Evolutionary conservation across 495 filamentous ascomycete genomes (phyloP), one percentile per base, ranked within the genome.

Genomic region (Umbilicaria muhlenbergii): DNA sequence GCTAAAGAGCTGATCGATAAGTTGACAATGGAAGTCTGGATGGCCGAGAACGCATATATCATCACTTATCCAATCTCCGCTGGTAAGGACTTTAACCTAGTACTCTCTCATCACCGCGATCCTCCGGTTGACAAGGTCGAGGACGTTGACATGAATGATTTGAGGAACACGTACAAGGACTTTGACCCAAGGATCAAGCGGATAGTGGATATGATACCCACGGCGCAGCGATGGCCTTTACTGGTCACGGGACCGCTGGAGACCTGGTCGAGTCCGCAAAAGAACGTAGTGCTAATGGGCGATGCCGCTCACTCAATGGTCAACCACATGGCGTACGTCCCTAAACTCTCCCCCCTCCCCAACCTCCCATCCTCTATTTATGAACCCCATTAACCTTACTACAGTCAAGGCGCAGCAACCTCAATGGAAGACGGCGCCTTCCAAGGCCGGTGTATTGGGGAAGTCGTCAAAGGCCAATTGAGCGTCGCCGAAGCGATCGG

Each of bases 1-100:
- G 61, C 63, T 7, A 51, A 48, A 15, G 51, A 56, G 24, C 49
- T 67, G 17, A 51, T 61, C 13, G 45, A 61, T 21, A 64, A 60
- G 39, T 43, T 53, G 15, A 67, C 59, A 3, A 66, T 68, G 62
- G 64, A 68, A 38, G 58, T 66, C 6, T 68, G 64, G 65, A 64
- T 67, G 59, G 46, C 51, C 4, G 56, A 64, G 18, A 42, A 52
- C 11, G 40, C 59, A 4, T 66, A 71, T 49, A 66, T 67, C 16
- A 73, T 74, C 51, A 62, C 63, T 6, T 74, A 73, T 45, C 65
- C 63, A 4, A 71, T 74, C 13, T 62, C 63, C 3, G 58, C 54
- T 7, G 67, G 66, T 3, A 64, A 58, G 36, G 50, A 59, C 5
- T 70, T 71, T 49, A 71, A 74, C 43, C 63, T 71, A 58, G 69